Evolutionary conservation across 129 eudicot species (phyloP).

Genomic region (Helianthus tuberosus): DNA sequence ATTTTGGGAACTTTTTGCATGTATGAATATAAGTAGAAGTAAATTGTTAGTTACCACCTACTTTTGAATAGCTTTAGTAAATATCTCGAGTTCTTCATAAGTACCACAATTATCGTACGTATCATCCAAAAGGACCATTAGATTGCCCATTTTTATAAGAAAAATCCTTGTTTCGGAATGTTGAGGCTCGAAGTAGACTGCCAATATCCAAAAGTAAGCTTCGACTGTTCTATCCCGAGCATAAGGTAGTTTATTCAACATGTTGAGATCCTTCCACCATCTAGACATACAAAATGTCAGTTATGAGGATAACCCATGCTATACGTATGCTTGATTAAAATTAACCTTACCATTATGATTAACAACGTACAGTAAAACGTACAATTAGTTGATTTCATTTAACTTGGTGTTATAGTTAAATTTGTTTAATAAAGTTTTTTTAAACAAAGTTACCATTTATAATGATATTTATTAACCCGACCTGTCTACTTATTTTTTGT

Average conservation of each 20-base stretch:
- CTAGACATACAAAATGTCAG: background rate
- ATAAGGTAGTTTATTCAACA: constrained; percentile 38
- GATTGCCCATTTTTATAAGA: constrained; percentile 31
- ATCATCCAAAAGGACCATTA: constrained; percentile 48
- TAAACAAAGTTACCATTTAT: no score
- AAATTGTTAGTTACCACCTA: background rate
- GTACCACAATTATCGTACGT: constrained; percentile 21
- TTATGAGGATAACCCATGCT: no score
- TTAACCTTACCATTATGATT: no score
- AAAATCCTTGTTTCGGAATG: constrained; percentile 27
- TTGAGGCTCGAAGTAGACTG: constrained; percentile 46
- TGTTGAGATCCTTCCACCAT: constrained; percentile 46
- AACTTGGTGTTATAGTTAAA: no score
- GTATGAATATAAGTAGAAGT: background rate
- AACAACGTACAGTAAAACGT: no score
- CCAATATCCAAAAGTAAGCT: constrained; percentile 52
- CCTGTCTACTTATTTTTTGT: no score
- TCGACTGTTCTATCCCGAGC: constrained; percentile 56
- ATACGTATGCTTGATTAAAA: no score
- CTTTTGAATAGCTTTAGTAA: constrained; percentile 54
- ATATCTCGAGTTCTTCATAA: background rate
- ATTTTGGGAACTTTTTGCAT: background rate
- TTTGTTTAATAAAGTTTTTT: no score
- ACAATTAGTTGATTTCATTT: no score
- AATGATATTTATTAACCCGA: no score